A percentile compares a stretch with the other conserved stretches of the same genome.
These are phyloP conservation scores for Metschnikowia kofuensis DNA, from an alignment of 805 yeast species.

Conservation along the genomic window DNA sequence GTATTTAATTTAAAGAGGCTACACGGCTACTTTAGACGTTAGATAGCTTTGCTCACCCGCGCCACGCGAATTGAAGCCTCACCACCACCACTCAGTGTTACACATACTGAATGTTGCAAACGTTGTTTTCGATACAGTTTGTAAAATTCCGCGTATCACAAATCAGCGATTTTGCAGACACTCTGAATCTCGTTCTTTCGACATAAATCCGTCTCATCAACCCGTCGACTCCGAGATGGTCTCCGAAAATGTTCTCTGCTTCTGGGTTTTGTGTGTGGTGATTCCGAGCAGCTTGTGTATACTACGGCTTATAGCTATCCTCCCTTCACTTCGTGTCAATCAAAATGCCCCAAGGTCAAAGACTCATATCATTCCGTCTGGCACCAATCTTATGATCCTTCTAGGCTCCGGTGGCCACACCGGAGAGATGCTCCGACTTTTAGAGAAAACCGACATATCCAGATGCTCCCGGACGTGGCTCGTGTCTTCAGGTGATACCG, in stretches of 20 bases:
- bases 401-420: slow-evolving; percentile 97
- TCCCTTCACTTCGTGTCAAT: slow-evolving; percentile 10
- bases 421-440: slow-evolving; percentile 85
- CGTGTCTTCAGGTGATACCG: slow-evolving; percentile 48
- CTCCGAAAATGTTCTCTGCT: slow-evolving; percentile 2
- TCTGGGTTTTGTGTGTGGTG: neutral
- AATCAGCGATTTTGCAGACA: too few species aligned
- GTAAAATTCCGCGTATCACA: too few species aligned
- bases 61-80: too few species aligned
- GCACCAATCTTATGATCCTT: slow-evolving; percentile 46
- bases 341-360: neutral
- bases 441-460: slow-evolving; percentile 37
- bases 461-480: slow-evolving; percentile 36
- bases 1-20: too few species aligned
- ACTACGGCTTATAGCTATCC: slow-evolving; percentile 11
- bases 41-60: too few species aligned
- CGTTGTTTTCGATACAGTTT: too few species aligned
- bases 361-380: neutral
- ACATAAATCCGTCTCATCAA: neutral
- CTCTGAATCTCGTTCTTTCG: too few species aligned
- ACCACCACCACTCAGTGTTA: too few species aligned
- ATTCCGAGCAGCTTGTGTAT: slow-evolving; percentile 3
- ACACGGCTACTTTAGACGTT: too few species aligned
- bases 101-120: too few species aligned
- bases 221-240: neutral